phyloP scores from a whole-genome alignment of 257 asterid species.

The Petunia axillaris region DNA sequence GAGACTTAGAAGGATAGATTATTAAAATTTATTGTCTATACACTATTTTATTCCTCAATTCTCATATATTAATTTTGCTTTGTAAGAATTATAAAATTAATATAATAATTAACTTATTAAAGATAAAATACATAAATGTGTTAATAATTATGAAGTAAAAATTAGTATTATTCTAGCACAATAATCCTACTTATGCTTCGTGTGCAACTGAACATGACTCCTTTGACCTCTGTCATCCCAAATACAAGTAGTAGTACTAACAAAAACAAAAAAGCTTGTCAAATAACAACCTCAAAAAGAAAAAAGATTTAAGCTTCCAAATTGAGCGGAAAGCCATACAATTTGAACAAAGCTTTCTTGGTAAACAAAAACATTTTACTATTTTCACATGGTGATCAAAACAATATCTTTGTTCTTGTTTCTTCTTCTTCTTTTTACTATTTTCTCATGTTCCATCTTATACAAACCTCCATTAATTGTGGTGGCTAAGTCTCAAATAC shows the following conservation, averaged over 20 bases:
- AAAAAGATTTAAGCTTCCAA: not conserved
- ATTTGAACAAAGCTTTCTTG: slow-evolving; percentile 17
- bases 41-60: too few species aligned
- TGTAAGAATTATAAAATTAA: too few species aligned
- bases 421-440: not conserved
- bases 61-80: too few species aligned
- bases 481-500: not conserved
- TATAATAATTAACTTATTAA: too few species aligned
- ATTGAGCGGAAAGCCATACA: slow-evolving; percentile 28
- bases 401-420: not conserved
- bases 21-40: too few species aligned
- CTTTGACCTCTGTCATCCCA: too few species aligned
- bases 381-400: slow-evolving; percentile 21
- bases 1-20: too few species aligned
- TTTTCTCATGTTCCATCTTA: not conserved
- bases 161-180: too few species aligned
- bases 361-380: not conserved
- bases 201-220: too few species aligned
- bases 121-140: too few species aligned
- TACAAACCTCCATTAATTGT: not conserved
- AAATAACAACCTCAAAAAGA: not conserved
- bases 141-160: too few species aligned
- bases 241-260: not conserved
- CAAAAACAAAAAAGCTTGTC: not conserved
- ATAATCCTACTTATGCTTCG: too few species aligned